Evolutionary conservation across 805 yeast species (phyloP), one percentile per base, ranked within the genome.

Genomic region (Metschnikowia vanudenii): DNA sequence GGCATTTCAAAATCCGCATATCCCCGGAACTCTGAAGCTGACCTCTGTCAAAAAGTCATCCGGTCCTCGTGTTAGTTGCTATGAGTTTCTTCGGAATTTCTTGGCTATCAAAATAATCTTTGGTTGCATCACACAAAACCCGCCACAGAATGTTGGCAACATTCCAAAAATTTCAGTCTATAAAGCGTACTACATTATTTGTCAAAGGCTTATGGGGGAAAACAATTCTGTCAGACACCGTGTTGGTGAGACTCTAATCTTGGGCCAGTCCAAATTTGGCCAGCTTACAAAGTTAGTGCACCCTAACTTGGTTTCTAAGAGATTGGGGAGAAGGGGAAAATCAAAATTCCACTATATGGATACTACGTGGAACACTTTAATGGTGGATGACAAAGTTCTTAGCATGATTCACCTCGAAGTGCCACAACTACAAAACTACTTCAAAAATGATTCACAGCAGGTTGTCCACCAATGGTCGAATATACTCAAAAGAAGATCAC

Each of bases 281-380:
- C 71, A 71, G 48, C 56, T 71, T 33, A 65, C 70, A 43, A 71
- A 71, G 52, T 51, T 69, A 37, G 71, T 69, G 7, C 69, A 65
- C 47, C 76, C 76, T 1, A 55, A 64, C 41, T 49, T 70, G 37
- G 43, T 61, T 20, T 66, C 69, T 41, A 71, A 71, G 47, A 53
- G 76, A 43, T 59, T 71, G 38, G 76, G 76, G 3, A 59, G 66
- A 42, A 52, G 76, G 36, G 76, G 76, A 13, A 71, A 68, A 41
- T 71, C 75, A 5, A 71, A 70, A 51, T 71, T 69, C 49, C 68
- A 71, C 45, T 71, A 71, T 48, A 57, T 70, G 39, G 75, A 75
- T 1, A 70, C 71, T 2, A 52, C 63, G 9, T 69, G 75, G 74
- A 71, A 68, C 47, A 61, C 62, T 14, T 60, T 60, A 34, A 56